Percentiles rank a stretch among this genome's conserved stretches.
These are phyloP conservation scores for Magnolia changhungtana DNA, from an alignment of 164 flowering plant genomes.

Conservation along the genomic window DNA sequence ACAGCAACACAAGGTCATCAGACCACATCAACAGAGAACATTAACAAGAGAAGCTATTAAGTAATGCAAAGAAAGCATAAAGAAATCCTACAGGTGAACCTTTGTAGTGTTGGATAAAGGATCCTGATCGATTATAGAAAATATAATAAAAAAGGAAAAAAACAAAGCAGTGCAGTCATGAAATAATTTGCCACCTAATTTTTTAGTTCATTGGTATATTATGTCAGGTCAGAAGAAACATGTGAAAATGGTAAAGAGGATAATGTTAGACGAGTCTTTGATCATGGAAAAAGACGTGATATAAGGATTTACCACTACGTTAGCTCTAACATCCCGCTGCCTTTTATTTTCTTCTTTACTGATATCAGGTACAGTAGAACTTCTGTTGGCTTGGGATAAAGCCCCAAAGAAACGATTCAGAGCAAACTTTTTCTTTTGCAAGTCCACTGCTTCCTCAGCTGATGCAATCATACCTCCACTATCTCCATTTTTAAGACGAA, in stretches of 20 bases:
- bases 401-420: conserved; percentile 59
- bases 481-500: conserved; percentile 53
- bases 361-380: conserved; percentile 25
- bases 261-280: neutral
- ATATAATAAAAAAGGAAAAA: too few relatives aligned
- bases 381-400: conserved; percentile 40
- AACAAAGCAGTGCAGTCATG: neutral
- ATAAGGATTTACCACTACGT: conserved; percentile 56
- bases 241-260: neutral
- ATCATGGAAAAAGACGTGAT: neutral
- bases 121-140: too few relatives aligned
- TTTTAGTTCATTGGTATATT: too few relatives aligned
- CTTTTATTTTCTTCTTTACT: conserved; percentile 31
- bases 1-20: neutral
- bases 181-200: neutral
- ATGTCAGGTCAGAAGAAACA: neutral
- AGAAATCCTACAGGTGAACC: too few relatives aligned
- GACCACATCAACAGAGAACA: neutral
- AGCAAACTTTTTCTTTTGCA: conserved; percentile 66
- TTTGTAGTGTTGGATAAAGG: too few relatives aligned
- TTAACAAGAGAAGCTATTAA: neutral
- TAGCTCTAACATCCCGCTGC: conserved; percentile 57
- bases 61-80: neutral
- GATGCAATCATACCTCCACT: conserved; percentile 58
- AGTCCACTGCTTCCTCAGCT: conserved; percentile 76